Conservation (phyloP, 129 eudicot genomes). For the Pittosporum tobira region DNA sequence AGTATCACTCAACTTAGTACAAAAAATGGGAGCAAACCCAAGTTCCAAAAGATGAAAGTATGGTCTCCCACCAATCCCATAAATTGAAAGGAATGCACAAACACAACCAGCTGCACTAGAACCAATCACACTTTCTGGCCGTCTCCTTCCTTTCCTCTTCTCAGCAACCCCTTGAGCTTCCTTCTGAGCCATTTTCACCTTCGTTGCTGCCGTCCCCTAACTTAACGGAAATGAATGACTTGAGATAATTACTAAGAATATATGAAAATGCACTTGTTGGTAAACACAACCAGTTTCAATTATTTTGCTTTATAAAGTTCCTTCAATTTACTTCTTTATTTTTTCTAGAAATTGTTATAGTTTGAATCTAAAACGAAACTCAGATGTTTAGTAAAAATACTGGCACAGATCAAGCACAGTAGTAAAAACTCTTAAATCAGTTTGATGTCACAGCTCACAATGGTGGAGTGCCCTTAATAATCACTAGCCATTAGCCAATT, state of each 20-base stretch:
- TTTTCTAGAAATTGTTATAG: neutral
- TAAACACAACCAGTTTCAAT: neutral
- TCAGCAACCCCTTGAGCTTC: constrained; percentile 98
- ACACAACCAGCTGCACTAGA: constrained; percentile 98
- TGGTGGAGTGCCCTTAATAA: no score
- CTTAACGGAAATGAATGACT: constrained; percentile 3
- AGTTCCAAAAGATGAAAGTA: constrained; percentile 71
- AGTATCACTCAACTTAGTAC: constrained; percentile 94
- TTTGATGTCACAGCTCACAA: no score
- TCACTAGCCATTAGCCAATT: no score
- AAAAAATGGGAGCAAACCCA: constrained; percentile 93
- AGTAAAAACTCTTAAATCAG: no score
- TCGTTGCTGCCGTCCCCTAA: constrained; percentile 91
- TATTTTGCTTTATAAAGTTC: neutral
- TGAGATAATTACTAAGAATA: neutral
- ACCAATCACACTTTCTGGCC: constrained; percentile 92
- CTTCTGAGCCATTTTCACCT: constrained; percentile 86
- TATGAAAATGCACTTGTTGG: neutral
- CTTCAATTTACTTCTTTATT: neutral
- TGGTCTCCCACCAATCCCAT: constrained; percentile 57
- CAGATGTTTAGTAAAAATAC: neutral
- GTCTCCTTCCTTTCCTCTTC: constrained; percentile 90
- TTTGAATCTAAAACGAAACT: neutral
- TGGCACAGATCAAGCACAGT: neutral
- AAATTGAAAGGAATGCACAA: constrained; percentile 83